These are phyloP conservation scores for Fusarium sp. DNA, from an alignment of 2,329 filamentous ascomycete species.

Conservation along the genomic window DNA sequence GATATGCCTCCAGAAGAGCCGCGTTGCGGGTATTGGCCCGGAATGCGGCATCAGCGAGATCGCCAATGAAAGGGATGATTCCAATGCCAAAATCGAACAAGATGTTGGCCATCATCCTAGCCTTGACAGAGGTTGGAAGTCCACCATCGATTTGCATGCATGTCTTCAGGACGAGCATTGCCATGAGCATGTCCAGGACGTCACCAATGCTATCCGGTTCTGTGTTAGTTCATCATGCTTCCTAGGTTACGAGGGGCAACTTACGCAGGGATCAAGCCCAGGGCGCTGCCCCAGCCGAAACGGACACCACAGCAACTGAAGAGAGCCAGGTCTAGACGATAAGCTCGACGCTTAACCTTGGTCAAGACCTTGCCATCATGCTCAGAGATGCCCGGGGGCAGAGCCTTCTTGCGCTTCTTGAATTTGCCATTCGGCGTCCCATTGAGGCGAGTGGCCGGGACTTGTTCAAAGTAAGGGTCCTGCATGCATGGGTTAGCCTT, in stretches of 20 bases:
- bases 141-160: slow-evolving; percentile 82
- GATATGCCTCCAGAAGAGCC: slow-evolving; percentile 73
- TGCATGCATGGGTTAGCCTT: slow-evolving; percentile 59
- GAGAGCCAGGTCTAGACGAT: slow-evolving; percentile 85
- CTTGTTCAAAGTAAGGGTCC: slow-evolving; percentile 91
- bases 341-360: slow-evolving; percentile 86
- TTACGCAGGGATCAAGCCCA: slow-evolving; percentile 85
- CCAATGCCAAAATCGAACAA: slow-evolving; percentile 79
- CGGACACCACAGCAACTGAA: slow-evolving; percentile 85
- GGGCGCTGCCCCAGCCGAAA: slow-evolving; percentile 90
- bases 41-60: slow-evolving; percentile 77
- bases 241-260: slow-evolving; percentile 49
- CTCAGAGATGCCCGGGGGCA: slow-evolving; percentile 83
- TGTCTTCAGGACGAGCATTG: slow-evolving; percentile 78
- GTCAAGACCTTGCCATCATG: slow-evolving; percentile 87
- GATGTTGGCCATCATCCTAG: slow-evolving; percentile 86
- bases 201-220: slow-evolving; percentile 73
- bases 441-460: slow-evolving; percentile 77
- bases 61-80: slow-evolving; percentile 80
- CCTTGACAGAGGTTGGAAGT: slow-evolving; percentile 69
- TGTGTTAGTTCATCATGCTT: slow-evolving; percentile 31
- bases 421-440: slow-evolving; percentile 75
- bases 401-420: slow-evolving; percentile 87
- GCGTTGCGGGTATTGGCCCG: slow-evolving; percentile 84
- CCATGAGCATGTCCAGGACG: slow-evolving; percentile 77